Evolutionary conservation across 352 stramenopile genomes (phyloP).

Genomic region (Globisporangium cystogenes): DNA sequence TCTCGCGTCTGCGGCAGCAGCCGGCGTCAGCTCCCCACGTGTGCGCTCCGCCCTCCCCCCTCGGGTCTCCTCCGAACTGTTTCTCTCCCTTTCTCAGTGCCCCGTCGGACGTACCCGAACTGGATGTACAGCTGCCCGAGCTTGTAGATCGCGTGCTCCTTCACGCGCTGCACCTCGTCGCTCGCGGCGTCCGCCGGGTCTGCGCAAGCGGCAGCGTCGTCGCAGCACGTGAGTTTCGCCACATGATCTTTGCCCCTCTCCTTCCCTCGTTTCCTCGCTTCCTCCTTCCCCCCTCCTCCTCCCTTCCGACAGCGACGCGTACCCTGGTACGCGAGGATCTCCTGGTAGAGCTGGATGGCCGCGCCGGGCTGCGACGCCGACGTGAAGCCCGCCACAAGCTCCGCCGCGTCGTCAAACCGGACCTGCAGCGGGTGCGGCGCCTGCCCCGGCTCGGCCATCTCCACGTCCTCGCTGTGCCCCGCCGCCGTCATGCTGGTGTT

Average conservation of each 20-base stretch:
- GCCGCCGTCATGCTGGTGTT: constrained; percentile 1
- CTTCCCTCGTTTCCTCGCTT: no score
- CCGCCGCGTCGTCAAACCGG: constrained; percentile 70
- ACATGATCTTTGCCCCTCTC: no score
- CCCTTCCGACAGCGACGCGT: not conserved
- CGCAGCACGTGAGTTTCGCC: no score
- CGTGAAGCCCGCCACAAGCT: constrained; percentile 32
- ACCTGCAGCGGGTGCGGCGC: constrained; percentile 65
- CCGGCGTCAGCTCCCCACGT: not conserved
- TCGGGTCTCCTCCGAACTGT: no score
- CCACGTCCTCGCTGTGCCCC: constrained; percentile 44
- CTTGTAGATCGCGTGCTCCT: constrained; percentile 96
- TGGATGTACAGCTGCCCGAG: constrained; percentile 91
- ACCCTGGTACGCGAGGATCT: constrained; percentile 65
- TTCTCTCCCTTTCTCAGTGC: not conserved
- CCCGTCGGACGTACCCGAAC: constrained; percentile 35
- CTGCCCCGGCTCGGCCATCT: constrained; percentile 60
- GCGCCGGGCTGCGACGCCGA: constrained; percentile 29
- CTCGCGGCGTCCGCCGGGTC: constrained; percentile 45
- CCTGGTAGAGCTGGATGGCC: constrained; percentile 58
- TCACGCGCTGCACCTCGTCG: constrained; percentile 87
- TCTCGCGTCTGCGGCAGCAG: constrained; percentile 42
- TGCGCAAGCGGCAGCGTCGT: constrained; percentile 6
- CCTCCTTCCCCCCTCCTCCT: not conserved
- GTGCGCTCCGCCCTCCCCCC: no score